Base-by-base conservation (phyloP, 352 stramenopile species). In the Thraustochytrium sp. region DNA sequence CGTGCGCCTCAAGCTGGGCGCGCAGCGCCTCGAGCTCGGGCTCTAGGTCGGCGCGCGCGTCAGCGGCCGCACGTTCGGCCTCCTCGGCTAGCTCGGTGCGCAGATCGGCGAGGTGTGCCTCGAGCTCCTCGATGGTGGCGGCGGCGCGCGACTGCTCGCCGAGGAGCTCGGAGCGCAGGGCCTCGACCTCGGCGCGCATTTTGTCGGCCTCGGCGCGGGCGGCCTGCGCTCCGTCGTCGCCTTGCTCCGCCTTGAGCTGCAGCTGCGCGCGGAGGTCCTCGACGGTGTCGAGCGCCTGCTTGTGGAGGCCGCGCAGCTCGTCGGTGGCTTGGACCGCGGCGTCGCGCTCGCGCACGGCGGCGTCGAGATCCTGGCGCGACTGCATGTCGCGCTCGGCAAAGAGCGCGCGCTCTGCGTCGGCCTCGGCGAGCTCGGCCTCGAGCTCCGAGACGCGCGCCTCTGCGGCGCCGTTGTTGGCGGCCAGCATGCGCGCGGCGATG, bases 401-500 rank as follows among this genome's bases (percentile, higher is more conserved):
- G 37, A 63, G 34, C 9, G 18, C 49, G 26, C 68, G 1, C 46
- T 80, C 68, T n/a, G 68, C 68, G 44, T 51, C 34, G 29, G 46
- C 38, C 31, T 80, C 68, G 8, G 68, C 65, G 31, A 80, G 68
- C 34, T 80, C 68, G 18, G 68, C 37, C 53, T 80, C 68, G 34
- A 80, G 68, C 51, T 80, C 68, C 5, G 68, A 65, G 11, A 64
- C 68, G 34, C 68, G 68, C 34, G 68, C 53, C 31, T 80, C 68
- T 8, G 68, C 68, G 38, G 68, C 68, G 18, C n/a, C 53, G 34
- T 65, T 42, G 26, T 80, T 80, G 21, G 48, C 53, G 23, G 53
- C 68, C 11, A 80, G 51, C 68, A 80, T 80, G 34, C 68, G 68
- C 51, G 68, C 68, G 34, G 68, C 68, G 34, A 53, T 80, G 0